Base-by-base conservation (phyloP, 768 basidiomycete genomes). In the Panaeolus papilionaceus region DNA sequence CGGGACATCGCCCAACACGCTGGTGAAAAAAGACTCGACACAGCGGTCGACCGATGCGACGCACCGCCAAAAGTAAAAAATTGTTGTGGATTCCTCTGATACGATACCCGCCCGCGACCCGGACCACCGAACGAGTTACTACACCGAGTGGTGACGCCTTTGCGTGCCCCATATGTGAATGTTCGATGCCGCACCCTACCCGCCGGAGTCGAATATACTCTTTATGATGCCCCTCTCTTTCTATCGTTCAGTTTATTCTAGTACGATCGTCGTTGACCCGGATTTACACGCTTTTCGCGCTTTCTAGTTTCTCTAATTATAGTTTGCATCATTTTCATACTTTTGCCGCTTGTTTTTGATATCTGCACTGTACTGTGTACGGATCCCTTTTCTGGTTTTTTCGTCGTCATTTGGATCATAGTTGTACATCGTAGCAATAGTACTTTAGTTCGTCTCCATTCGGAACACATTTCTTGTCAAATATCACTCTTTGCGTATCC, bases 1-100 rank as follows among this genome's bases (percentile, higher is more conserved):
- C 62, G 80, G 83, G 26, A 82, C 83, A n/a, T 86, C 86, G 45
- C 88, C 88, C 49, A 88, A 89, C 70, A 78, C 88, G 64, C 81
- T 84, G 38, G 69, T 83, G 64, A 80, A 78, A 74, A 81, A 80
- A 75, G 80, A 78, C 67, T 65, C 63, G 33, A 70, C 74, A 23
- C 42, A 64, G 26, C 67, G 49, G 40, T 64, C 64, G 44, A 18
- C 63, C 61, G 63, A 67, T 39, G 40, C 64, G 44, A 39, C 58
- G n/a, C 62, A 62, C 47, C 65, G 64, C 40, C 64, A 63, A 61
- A 67, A 65, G 54, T 58, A 33, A 37, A 58, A 16, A 42, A 16
- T 42, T 42, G 10, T 10, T 49, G 45, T 20, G 5, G n/a, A 23
- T 8, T 3, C n/a, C 16, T 49, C 47, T 18, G 14, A 1, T 58